Conservation (phyloP, 2,329 filamentous ascomycete genomes). For the Claviceps cyperi region DNA sequence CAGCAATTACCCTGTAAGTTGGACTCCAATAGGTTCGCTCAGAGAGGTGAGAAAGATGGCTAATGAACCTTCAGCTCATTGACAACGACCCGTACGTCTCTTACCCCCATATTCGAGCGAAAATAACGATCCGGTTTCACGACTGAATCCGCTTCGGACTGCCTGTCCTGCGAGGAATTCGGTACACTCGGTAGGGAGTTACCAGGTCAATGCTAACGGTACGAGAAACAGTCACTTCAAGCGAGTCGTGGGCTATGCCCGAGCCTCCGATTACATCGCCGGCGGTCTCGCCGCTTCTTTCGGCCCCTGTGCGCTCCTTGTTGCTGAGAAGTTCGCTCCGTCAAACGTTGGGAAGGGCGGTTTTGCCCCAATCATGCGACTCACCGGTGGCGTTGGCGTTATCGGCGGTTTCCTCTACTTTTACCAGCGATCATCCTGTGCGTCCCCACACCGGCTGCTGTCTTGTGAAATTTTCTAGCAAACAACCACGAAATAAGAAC, state of each 20-base stretch:
- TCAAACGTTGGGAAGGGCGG: constrained; percentile 72
- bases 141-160: too few species aligned
- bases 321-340: constrained; percentile 74
- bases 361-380: constrained; percentile 69
- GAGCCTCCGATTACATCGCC: constrained; percentile 66
- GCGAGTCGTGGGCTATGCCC: constrained; percentile 77
- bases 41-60: not conserved
- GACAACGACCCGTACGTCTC: constrained; percentile 83
- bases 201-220: constrained; percentile 13
- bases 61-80: constrained; percentile 58
- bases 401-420: constrained; percentile 71
- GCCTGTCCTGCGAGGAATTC: too few species aligned
- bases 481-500: not conserved
- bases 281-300: constrained; percentile 55
- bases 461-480: too few species aligned
- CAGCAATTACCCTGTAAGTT: constrained; percentile 75
- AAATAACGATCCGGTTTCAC: too few species aligned
- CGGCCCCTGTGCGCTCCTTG: constrained; percentile 58
- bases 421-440: constrained; percentile 75
- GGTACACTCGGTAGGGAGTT: too few species aligned
- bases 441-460: constrained; percentile 17
- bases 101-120: too few species aligned
- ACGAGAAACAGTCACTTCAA: constrained; percentile 58
- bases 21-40: constrained; percentile 11
- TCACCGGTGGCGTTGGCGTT: constrained; percentile 57